phyloP scores from a whole-genome alignment of 176 grass and related monocot species.

The Pontederia crassipes region DNA sequence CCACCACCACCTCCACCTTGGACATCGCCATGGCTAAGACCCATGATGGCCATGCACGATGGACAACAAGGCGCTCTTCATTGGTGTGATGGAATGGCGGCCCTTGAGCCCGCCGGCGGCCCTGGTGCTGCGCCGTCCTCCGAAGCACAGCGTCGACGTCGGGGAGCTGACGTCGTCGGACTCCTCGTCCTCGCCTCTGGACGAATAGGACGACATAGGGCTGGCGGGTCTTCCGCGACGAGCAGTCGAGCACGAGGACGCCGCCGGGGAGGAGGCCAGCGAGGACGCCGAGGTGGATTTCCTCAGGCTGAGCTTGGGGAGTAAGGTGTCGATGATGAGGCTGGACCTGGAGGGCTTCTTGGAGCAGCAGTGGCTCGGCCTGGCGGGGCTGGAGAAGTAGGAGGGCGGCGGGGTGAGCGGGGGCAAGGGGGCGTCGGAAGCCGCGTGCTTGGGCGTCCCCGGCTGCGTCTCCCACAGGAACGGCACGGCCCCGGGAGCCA shows the following conservation, averaged over 20 bases:
- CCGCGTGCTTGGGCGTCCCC: constrained; percentile 5
- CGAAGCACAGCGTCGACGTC: background rate
- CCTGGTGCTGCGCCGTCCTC: background rate
- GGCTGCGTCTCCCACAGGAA: constrained; percentile 19
- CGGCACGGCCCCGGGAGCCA: constrained; percentile 9
- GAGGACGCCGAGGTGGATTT: background rate
- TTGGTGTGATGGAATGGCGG: background rate
- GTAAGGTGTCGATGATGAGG: constrained; percentile 1
- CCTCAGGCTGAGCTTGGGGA: constrained; percentile 3
- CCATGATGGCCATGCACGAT: background rate
- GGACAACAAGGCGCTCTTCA: background rate
- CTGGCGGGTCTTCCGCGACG: background rate
- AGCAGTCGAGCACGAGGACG: too few relatives aligned
- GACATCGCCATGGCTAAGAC: too few relatives aligned
- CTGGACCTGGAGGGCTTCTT: background rate
- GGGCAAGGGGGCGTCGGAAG: background rate
- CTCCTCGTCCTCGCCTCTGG: background rate
- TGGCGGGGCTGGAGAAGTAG: constrained; percentile 8
- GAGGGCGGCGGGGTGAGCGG: constrained; percentile 17
- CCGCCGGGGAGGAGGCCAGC: background rate
- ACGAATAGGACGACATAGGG: background rate
- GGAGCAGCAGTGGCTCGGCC: background rate
- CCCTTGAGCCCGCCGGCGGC: background rate
- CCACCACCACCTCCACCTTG: too few relatives aligned
- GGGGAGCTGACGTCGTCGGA: constrained; percentile 3